Evolutionary conservation across 176 grass and related monocot genomes (phyloP).

Genomic region (Chrysopogon serrulatus): DNA sequence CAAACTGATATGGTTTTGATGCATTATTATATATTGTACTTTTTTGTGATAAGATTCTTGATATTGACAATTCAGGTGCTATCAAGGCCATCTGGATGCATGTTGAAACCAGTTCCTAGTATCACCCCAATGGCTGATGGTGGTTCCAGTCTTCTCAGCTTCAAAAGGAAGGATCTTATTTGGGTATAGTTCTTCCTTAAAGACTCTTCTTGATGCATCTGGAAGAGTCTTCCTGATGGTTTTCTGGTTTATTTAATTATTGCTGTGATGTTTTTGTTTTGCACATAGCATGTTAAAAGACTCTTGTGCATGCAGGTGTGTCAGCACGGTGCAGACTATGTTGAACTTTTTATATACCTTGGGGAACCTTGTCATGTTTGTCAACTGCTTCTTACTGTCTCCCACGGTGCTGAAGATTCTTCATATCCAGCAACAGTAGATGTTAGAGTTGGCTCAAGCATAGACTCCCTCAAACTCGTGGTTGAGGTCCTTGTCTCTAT

Average conservation of each 20-base stretch:
- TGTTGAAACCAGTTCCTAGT: slow-evolving; percentile 92
- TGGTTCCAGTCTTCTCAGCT: slow-evolving; percentile 86
- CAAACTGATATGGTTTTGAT: slow-evolving; percentile 23
- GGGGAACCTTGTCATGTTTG: slow-evolving; percentile 85
- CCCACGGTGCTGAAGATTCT: slow-evolving; percentile 78
- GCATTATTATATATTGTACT: slow-evolving; percentile 2
- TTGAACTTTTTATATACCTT: slow-evolving; percentile 97
- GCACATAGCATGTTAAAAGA: slow-evolving; percentile 1
- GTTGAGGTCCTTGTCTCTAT: slow-evolving; percentile 67
- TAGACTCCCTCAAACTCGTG: slow-evolving; percentile 91
- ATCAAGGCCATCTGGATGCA: slow-evolving; percentile 86
- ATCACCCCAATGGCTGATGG: slow-evolving; percentile 65
- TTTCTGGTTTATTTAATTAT: slow-evolving; percentile 8
- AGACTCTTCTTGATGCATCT: neutral
- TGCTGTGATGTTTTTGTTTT: neutral
- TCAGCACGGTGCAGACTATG: slow-evolving; percentile 85
- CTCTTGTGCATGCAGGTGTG: slow-evolving; percentile 71
- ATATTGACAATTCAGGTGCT: slow-evolving; percentile 59
- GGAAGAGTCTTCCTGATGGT: slow-evolving; percentile 5
- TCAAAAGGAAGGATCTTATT: slow-evolving; percentile 87
- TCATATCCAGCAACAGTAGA: slow-evolving; percentile 81
- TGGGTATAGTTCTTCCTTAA: slow-evolving; percentile 67
- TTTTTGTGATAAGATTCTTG: slow-evolving; percentile 8
- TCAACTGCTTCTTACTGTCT: slow-evolving; percentile 88
- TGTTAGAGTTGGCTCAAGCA: slow-evolving; percentile 86